Evolutionary conservation across 169 alveolate species (phyloP), one percentile per base, ranked within the genome.

Genomic region (Cryptosporidium parvum): DNA sequence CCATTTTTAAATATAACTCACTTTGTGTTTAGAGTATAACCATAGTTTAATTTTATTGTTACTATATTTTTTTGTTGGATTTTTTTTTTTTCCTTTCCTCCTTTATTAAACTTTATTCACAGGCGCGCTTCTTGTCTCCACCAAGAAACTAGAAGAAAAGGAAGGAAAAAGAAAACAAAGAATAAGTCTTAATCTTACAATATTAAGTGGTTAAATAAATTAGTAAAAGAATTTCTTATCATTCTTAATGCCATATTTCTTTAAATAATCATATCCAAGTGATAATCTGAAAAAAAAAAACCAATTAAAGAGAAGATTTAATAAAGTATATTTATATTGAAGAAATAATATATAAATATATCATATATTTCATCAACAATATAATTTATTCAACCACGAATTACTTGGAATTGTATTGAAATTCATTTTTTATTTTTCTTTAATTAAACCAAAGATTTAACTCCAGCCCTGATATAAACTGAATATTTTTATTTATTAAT

Each of bases 101-200:
- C 10, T 42, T 7, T 42, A 42, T 42, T 42, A 10, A 12, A 52
- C 23, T 53, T 53, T 3, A 23, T n/a, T 53, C 9, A n/a, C 62
- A 53, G 62, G 29, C 62, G 62, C 62, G 14, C 33, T 23, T 53
- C 62, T 53, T 53, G 62, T 53, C 62, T 53, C 62, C 29, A 29
- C 62, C 62, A 53, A 52, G 29, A 18, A n/a, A 18, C 26, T n/a
- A 18, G 62, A 52, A 21, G 61, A 53, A 53, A 53, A 23, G 14
- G 29, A 53, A 53, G 29, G 29, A 6, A 53, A 52, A 2, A 53
- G 31, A 29, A 23, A 53, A 23, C 9, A 53, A 53, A 53, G 29
- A 16, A 10, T 3, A 14, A 14, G 0, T 53, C 29, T 23, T 18
- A 5, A 23, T 16, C n/a, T 23, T n/a, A 29, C n/a, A 53, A 7